phyloP scores from a whole-genome alignment of 805 yeast genomes.

The Candida xiaguanensis region DNA sequence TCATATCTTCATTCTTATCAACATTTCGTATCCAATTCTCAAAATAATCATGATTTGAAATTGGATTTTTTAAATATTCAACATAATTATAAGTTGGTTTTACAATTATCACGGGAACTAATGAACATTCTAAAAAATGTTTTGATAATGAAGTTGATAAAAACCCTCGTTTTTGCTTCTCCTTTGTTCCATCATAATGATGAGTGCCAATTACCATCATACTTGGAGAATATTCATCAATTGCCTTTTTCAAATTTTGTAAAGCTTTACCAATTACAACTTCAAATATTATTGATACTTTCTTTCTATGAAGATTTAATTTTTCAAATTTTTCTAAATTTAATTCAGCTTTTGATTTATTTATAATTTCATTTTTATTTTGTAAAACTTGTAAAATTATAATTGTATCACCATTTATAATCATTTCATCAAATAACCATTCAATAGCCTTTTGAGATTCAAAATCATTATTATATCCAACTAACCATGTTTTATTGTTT shows the following conservation, averaged over 20 bases:
- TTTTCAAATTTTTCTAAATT: conserved; percentile 28
- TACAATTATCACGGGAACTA: conserved; percentile 43
- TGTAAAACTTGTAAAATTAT: conserved; percentile 40
- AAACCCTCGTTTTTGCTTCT: conserved; percentile 18
- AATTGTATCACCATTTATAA: conserved; percentile 41
- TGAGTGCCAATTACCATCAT: conserved; percentile 43
- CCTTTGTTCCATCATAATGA: conserved; percentile 25
- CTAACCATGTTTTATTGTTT: conserved; percentile 39
- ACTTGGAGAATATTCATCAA: conserved; percentile 40
- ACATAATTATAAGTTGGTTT: conserved; percentile 34
- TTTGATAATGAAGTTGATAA: conserved; percentile 35
- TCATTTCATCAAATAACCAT: conserved; percentile 44
- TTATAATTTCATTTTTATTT: conserved; percentile 28
- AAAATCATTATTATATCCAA: conserved; percentile 35
- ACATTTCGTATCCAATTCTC: conserved; percentile 29
- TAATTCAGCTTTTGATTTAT: conserved; percentile 25
- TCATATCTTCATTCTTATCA: conserved; percentile 15
- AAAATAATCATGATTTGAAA: conserved; percentile 34
- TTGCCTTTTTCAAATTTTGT: conserved; percentile 34
- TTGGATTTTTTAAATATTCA: conserved; percentile 27
- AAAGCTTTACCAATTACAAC: conserved; percentile 40
- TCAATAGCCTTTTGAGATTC: conserved; percentile 39
- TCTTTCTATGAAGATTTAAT: conserved; percentile 31
- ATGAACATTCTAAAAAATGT: conserved; percentile 39
- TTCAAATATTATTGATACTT: conserved; percentile 38